Evolutionary conservation across 2,329 filamentous ascomycete species (phyloP), one percentile per base, ranked within the genome.

Genomic region (Hypomyces rosellus): DNA sequence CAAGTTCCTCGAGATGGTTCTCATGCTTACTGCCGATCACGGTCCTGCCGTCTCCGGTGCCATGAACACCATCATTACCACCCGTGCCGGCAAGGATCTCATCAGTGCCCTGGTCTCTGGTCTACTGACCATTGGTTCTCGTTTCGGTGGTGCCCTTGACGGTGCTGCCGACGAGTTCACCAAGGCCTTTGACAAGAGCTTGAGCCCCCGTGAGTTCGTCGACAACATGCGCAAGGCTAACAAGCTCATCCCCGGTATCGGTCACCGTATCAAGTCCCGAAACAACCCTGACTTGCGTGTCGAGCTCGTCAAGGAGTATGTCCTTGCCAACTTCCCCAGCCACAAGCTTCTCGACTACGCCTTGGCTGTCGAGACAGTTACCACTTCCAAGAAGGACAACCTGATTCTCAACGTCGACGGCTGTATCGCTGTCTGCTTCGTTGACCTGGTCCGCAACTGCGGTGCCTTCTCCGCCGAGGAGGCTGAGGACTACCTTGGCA

Each of bases 21-120:
- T 99, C 72, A 99, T 99, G 93, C 84, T 99, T 68, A 99, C 93
- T 68, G 93, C 93, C 64, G 93, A 99, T 69, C 93, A 99, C 84
- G 93, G 93, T 74, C 93, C 93, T 49, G 93, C 93, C 63, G 93
- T 99, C 63, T 99, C 93, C 63, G 93, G 93, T 82, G 93, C 93
- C 72, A 99, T 99, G 93, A 99, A 99, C 86, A 99, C 93, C 70
- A 99, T 99, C 72, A 97, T 99, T 71, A 99, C 93, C 57, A 99
- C 93, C 54, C 89, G 93, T 88, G 93, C 93, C 57, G 93, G 93
- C 72, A 99, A 99, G 82, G 93, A 99, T 70, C 78, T 99, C 61
- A 97, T 99, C 78, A 91, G 85, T 64, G 88, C 93, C 44, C 82
- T 99, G 57, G 93, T 99, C 51, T 88, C 88, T 64, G 93, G 93